These are phyloP conservation scores for Botrytis fabae DNA, from an alignment of 2,329 filamentous ascomycete species.

Conservation along the genomic window DNA sequence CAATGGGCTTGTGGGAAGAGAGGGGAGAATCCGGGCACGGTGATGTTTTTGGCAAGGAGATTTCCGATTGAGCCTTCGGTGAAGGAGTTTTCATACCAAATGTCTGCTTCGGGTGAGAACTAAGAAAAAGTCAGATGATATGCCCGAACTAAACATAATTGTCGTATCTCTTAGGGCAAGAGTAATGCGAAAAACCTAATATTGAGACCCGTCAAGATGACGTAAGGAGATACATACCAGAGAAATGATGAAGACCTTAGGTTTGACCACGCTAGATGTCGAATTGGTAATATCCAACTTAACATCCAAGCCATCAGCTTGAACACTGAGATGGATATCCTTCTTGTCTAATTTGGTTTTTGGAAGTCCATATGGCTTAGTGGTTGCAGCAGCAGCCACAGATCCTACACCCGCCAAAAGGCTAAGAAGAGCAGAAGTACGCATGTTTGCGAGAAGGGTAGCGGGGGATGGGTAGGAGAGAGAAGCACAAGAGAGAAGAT, in stretches of 20 bases:
- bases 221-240: slow-evolving; percentile 49
- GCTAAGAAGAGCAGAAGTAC: slow-evolving; percentile 20
- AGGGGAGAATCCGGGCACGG: slow-evolving; percentile 63
- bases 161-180: not conserved
- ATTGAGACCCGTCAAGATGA: not conserved
- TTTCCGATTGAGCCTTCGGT: slow-evolving; percentile 50
- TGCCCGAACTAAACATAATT: not conserved
- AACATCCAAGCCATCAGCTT: slow-evolving; percentile 16
- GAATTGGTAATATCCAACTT: slow-evolving; percentile 11
- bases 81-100: slow-evolving; percentile 59
- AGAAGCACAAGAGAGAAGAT: not conserved
- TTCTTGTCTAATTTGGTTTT: slow-evolving; percentile 9
- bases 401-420: slow-evolving; percentile 16
- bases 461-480: not conserved
- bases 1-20: slow-evolving; percentile 66
- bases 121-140: slow-evolving; percentile 37
- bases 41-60: slow-evolving; percentile 57
- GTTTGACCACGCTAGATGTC: slow-evolving; percentile 37
- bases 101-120: slow-evolving; percentile 62
- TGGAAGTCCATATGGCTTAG: slow-evolving; percentile 13
- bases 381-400: slow-evolving; percentile 14
- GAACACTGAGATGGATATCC: slow-evolving; percentile 14
- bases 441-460: slow-evolving; percentile 1
- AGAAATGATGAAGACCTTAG: slow-evolving; percentile 63
- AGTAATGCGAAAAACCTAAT: not conserved